phyloP scores from a whole-genome alignment of 768 basidiomycete species.

The Russula lepida region DNA sequence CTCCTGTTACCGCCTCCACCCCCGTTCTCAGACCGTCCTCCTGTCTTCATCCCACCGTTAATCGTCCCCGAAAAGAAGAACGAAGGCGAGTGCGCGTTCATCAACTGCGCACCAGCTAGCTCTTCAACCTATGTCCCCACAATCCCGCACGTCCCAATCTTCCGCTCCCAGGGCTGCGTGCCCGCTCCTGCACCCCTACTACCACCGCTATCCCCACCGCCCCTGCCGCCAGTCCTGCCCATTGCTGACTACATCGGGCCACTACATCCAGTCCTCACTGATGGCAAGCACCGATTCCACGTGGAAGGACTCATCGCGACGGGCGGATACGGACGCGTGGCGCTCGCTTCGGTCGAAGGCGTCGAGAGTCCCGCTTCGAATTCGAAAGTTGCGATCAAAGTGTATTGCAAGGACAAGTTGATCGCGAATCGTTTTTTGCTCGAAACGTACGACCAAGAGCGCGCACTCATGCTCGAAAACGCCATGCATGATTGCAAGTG shows the following conservation, averaged over 20 bases:
- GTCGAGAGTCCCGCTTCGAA: background rate
- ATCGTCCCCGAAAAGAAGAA: background rate
- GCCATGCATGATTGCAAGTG: background rate
- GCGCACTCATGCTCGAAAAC: conserved; percentile 1
- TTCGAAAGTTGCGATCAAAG: conserved; percentile 6
- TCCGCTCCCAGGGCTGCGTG: background rate
- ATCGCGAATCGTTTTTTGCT: background rate
- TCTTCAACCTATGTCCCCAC: background rate
- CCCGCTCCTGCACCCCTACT: background rate
- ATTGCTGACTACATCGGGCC: background rate
- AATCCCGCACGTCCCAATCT: background rate
- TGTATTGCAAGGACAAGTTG: conserved; percentile 2
- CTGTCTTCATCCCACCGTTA: background rate
- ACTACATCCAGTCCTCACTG: background rate
- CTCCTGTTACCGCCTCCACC: background rate
- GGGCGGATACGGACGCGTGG: conserved; percentile 13
- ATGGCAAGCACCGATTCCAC: background rate
- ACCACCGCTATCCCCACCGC: background rate
- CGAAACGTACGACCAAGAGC: conserved; percentile 1
- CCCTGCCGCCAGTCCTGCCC: background rate
- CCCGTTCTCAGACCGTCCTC: background rate
- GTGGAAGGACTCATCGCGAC: conserved; percentile 11
- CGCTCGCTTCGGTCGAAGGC: background rate
- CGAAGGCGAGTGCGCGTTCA: background rate
- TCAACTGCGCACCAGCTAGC: background rate